Conservation (phyloP, 2,329 filamentous ascomycete genomes). For the Aspergillus bombycis region DNA sequence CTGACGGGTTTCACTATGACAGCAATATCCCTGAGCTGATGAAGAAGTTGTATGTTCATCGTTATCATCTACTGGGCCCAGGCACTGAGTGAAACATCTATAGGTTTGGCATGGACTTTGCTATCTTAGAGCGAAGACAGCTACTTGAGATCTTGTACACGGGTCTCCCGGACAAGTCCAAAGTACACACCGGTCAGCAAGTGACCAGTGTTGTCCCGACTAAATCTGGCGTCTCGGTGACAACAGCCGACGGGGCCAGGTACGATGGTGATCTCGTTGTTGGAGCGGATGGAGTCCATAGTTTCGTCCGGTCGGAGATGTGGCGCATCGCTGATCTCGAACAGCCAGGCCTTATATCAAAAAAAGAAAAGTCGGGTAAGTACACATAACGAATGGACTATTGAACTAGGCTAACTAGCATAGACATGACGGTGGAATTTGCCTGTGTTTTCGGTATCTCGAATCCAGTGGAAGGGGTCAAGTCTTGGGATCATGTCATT, state of each 20-base stretch:
- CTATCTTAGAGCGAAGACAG: constrained; percentile 22
- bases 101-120: constrained; percentile 22
- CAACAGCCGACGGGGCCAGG: constrained; percentile 36
- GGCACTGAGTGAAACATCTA: not conserved
- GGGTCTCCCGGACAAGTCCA: constrained; percentile 34
- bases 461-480: constrained; percentile 13
- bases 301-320: constrained; percentile 41
- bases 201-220: constrained; percentile 31
- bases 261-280: constrained; percentile 43
- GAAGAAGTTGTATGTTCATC: constrained; percentile 8
- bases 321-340: constrained; percentile 22
- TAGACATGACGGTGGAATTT: constrained; percentile 30
- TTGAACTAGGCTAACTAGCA: not conserved
- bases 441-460: constrained; percentile 37
- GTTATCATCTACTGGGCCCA: not conserved
- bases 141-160: constrained; percentile 28
- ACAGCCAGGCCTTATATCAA: not conserved
- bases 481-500: constrained; percentile 23
- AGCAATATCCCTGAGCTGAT: constrained; percentile 15
- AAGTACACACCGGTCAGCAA: constrained; percentile 28
- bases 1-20: constrained; percentile 15
- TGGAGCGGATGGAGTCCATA: constrained; percentile 50
- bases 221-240: constrained; percentile 31
- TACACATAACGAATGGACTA: not conserved
- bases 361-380: constrained; percentile 14